Conservation (phyloP, 371 early-diverging fungal genomes). For the Mucor circinelloides region DNA sequence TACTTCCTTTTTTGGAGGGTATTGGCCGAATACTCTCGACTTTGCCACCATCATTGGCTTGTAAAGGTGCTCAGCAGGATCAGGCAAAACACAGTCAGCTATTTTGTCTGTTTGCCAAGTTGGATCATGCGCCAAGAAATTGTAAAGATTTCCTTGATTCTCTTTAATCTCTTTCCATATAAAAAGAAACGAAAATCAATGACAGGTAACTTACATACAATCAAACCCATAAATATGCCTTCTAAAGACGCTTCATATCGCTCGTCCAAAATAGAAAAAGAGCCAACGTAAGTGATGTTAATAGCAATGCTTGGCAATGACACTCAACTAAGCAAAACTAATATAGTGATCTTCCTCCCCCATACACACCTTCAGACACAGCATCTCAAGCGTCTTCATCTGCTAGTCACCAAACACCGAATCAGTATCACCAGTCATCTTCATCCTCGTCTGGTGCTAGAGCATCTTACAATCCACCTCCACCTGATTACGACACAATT, state of each 20-base stretch:
- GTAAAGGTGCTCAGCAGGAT: neutral
- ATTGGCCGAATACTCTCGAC: neutral
- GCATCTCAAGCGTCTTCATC: neutral
- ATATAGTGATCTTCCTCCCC: constrained; percentile 20
- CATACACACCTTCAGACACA: constrained; percentile 7
- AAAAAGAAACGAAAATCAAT: neutral
- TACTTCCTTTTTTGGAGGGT: neutral
- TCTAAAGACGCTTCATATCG: neutral
- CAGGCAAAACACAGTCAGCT: neutral
- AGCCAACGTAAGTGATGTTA: neutral
- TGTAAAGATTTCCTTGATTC: neutral
- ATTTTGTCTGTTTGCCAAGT: neutral
- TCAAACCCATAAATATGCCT: neutral
- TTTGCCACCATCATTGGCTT: neutral
- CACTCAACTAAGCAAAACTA: neutral
- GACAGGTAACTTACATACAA: constrained; percentile 1
- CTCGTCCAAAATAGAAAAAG: neutral
- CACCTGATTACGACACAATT: neutral
- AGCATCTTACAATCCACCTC: neutral
- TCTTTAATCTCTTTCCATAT: neutral
- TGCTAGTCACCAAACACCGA: neutral
- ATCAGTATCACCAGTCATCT: neutral
- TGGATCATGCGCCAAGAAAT: constrained; percentile 5
- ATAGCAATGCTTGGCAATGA: neutral
- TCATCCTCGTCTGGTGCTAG: neutral